These are phyloP conservation scores for Arabidopsis arenosa DNA, from an alignment of 345 rosid genomes.

Conservation along the genomic window DNA sequence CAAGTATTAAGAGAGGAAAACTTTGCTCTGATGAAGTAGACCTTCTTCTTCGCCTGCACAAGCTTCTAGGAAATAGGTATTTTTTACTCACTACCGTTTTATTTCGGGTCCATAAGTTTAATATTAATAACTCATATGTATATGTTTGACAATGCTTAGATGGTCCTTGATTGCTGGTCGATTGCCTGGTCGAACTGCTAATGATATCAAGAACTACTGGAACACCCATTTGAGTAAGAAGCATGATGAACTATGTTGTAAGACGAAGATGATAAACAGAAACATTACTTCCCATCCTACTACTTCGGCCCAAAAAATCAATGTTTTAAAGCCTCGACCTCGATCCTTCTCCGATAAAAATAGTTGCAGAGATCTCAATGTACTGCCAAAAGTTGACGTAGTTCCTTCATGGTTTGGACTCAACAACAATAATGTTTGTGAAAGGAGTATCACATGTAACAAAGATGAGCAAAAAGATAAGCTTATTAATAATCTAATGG, in stretches of 20 bases:
- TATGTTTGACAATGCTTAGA: background rate
- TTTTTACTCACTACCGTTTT: too few species aligned
- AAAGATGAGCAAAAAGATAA: too few species aligned
- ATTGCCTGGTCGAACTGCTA: conserved; percentile 54
- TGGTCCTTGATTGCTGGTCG: conserved; percentile 55
- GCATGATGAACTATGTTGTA: background rate
- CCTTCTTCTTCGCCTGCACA: conserved; percentile 62
- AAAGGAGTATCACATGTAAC: background rate
- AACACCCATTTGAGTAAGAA: conserved; percentile 54
- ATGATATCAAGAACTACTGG: conserved; percentile 56
- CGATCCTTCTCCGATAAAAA: background rate
- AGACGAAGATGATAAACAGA: background rate
- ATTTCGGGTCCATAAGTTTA: too few species aligned
- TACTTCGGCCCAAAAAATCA: background rate
- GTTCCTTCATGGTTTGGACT: too few species aligned
- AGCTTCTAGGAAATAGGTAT: conserved; percentile 63
- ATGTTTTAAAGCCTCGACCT: background rate
- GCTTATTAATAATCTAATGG: too few species aligned
- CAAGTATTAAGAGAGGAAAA: conserved; percentile 57
- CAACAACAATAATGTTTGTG: too few species aligned
- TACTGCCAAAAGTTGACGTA: background rate
- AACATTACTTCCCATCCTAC: background rate
- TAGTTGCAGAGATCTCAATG: background rate
- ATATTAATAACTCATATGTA: too few species aligned
- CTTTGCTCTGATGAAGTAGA: conserved; percentile 60